Conservation (phyloP, 225 moss, liverwort and hornwort genomes). For the Antitrichia curtipendula region DNA sequence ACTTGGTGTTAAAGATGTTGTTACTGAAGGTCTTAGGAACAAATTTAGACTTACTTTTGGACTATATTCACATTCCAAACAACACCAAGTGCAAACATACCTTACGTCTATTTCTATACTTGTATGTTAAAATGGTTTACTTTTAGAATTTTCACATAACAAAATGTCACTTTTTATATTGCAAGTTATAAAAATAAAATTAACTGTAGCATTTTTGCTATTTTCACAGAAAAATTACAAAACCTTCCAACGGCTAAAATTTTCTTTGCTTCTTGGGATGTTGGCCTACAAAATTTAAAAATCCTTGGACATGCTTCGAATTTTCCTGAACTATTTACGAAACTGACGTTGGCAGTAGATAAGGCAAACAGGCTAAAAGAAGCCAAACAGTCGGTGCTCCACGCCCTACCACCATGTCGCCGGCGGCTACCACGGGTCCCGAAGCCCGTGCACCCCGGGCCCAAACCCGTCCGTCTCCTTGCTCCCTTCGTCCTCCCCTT, state of each 20-base stretch:
- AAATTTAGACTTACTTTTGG: too few species aligned
- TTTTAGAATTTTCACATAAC: rapidly evolving
- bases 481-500: background rate
- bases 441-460: background rate
- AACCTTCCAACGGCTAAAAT: background rate
- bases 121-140: background rate
- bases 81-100: too few species aligned
- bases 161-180: background rate
- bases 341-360: background rate
- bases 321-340: background rate
- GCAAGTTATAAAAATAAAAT: background rate
- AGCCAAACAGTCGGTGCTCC: background rate
- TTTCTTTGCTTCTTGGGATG: background rate
- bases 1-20: too few species aligned
- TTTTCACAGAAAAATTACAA: background rate
- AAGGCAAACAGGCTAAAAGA: background rate
- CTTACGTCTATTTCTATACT: background rate
- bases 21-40: too few species aligned
- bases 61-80: too few species aligned
- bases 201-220: background rate
- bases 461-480: background rate
- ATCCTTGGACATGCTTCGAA: background rate
- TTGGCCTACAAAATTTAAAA: background rate
- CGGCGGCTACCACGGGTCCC: background rate
- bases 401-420: background rate